phyloP scores from a whole-genome alignment of 768 basidiomycete genomes.

The Aureoboletus auriporus region DNA sequence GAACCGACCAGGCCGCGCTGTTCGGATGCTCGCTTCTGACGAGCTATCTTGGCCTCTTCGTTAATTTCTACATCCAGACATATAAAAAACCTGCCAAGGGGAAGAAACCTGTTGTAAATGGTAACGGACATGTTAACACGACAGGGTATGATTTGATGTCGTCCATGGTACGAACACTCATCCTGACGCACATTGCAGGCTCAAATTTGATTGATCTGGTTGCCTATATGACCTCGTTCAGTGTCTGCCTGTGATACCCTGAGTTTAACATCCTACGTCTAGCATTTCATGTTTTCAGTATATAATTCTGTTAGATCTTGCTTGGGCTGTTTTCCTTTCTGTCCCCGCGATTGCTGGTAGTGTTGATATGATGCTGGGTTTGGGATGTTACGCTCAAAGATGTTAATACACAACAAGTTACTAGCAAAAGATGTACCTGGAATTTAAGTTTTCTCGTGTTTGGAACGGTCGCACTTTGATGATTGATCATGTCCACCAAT shows the following conservation, averaged over 20 bases:
- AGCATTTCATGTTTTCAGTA: conserved; percentile 11
- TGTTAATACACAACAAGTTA: no score
- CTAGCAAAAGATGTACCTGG: no score
- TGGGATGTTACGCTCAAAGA: no score
- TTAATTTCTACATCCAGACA: conserved; percentile 89
- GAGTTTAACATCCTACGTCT: conserved; percentile 11
- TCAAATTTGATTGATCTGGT: conserved; percentile 31
- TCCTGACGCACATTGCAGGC: conserved; percentile 19
- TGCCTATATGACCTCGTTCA: neutral
- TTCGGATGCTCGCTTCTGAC: conserved; percentile 88
- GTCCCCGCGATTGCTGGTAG: no score
- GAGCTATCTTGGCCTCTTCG: conserved; percentile 90
- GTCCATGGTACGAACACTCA: neutral
- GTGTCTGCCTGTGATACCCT: neutral
- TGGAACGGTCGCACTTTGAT: neutral
- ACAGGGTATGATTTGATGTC: conserved; percentile 23
- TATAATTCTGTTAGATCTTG: conserved; percentile 3
- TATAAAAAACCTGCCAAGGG: conserved; percentile 63
- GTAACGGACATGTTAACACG: conserved; percentile 43
- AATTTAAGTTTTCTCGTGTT: no score
- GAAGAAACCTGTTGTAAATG: conserved; percentile 30
- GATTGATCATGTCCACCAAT: conserved; percentile 9
- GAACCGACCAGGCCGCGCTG: conserved; percentile 81
- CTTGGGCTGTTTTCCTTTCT: neutral
- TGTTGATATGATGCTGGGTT: no score